A percentile compares a stretch with the other conserved stretches of the same genome.
Evolutionary conservation across 2,329 filamentous ascomycete species (phyloP).

Genomic region (Elsinoe fawcettii): DNA sequence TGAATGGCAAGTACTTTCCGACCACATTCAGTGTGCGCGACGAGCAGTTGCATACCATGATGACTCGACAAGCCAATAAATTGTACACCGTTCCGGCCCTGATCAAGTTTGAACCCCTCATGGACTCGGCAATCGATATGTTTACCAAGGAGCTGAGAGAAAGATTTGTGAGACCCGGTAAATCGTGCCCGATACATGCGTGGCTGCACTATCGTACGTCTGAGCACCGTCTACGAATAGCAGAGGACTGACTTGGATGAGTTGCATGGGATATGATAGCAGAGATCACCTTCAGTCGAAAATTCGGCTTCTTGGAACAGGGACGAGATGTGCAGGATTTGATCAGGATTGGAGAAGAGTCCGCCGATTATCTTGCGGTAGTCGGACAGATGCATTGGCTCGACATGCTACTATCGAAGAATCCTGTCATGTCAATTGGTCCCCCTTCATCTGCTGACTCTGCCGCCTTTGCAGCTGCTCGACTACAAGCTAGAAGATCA

Average conservation of each 20-base stretch:
- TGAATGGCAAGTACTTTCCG: constrained; percentile 11
- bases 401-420: constrained; percentile 12
- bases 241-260: not conserved
- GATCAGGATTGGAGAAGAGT: not conserved
- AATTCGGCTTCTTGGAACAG: constrained; percentile 16
- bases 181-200: constrained; percentile 6
- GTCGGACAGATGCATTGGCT: constrained; percentile 14
- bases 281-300: constrained; percentile 15
- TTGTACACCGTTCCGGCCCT: constrained; percentile 15
- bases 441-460: constrained; percentile 16
- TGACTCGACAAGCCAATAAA: not conserved
- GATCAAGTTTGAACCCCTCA: constrained; percentile 4
- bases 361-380: constrained; percentile 11
- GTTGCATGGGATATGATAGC: constrained; percentile 17
- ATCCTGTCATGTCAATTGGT: constrained; percentile 13
- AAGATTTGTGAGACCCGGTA: not conserved
- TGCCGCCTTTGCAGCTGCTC: not conserved
- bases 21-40: constrained; percentile 12
- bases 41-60: constrained; percentile 12
- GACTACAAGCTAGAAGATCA: not conserved
- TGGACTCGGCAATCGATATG: constrained; percentile 6
- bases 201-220: constrained; percentile 13
- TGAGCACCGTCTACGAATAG: not conserved
- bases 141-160: constrained; percentile 1
- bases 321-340: constrained; percentile 10